phyloP scores from a whole-genome alignment of 108 stramenopile species.

The Nitzschia sp. region DNA sequence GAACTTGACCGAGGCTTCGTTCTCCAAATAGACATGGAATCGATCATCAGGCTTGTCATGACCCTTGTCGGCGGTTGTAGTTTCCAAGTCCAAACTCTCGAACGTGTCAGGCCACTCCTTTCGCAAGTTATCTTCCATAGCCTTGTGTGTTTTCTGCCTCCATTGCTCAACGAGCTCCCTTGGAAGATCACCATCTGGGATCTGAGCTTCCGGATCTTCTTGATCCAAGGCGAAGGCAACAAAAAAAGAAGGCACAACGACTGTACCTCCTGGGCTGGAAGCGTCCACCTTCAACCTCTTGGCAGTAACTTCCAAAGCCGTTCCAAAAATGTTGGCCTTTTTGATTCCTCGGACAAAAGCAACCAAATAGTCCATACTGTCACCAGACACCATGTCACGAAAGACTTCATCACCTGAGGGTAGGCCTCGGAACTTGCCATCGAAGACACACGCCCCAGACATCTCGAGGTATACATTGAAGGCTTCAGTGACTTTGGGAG shows the following conservation, averaged over 20 bases:
- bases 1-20: slow-evolving; percentile 11
- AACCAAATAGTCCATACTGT: slow-evolving; percentile 24
- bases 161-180: slow-evolving; percentile 7
- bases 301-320: slow-evolving; percentile 15
- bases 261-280: background rate
- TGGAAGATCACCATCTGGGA: slow-evolving; percentile 9
- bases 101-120: slow-evolving; percentile 20
- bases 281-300: slow-evolving; percentile 1
- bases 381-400: slow-evolving; percentile 17
- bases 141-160: slow-evolving; percentile 8
- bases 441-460: slow-evolving; percentile 3
- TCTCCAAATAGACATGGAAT: slow-evolving; percentile 17
- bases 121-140: slow-evolving; percentile 14
- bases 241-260: slow-evolving; percentile 16
- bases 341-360: slow-evolving; percentile 17
- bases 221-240: slow-evolving; percentile 21
- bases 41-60: slow-evolving; percentile 17
- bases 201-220: slow-evolving; percentile 8
- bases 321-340: slow-evolving; percentile 7
- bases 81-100: slow-evolving; percentile 10
- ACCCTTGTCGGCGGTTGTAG: slow-evolving; percentile 6
- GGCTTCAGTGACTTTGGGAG: slow-evolving; percentile 3
- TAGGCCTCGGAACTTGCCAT: slow-evolving; percentile 13
- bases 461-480: slow-evolving; percentile 23
- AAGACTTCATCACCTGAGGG: slow-evolving; percentile 20